phyloP scores from a whole-genome alignment of 345 rosid genomes.

The Salix purpurea region DNA sequence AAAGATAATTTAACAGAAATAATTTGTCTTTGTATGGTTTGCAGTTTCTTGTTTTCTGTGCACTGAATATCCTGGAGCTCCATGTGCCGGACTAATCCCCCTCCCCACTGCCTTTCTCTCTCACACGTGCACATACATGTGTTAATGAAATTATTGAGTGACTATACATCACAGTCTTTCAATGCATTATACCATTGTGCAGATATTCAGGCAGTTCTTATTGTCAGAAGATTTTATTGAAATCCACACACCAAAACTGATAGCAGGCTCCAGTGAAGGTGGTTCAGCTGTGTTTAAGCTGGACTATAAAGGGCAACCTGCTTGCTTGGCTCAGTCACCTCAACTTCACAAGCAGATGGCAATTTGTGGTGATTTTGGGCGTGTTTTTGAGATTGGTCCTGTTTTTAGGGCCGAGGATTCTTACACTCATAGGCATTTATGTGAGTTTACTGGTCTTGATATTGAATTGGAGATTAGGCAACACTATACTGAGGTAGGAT shows the following conservation, averaged over 20 bases:
- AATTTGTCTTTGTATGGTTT: background rate
- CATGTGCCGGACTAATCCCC: background rate
- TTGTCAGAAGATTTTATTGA: constrained; percentile 53
- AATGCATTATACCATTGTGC: constrained; percentile 13
- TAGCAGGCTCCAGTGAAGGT: constrained; percentile 91
- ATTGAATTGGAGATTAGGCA: constrained; percentile 77
- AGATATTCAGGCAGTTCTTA: constrained; percentile 69
- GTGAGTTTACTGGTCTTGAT: constrained; percentile 89
- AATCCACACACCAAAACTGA: constrained; percentile 85
- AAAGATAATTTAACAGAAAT: background rate
- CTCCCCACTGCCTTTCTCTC: no score
- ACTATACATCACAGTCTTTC: background rate
- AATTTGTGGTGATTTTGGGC: constrained; percentile 67
- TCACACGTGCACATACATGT: background rate
- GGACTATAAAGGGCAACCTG: constrained; percentile 85
- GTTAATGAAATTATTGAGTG: no score
- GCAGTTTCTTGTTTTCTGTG: background rate
- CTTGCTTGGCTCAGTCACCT: constrained; percentile 94
- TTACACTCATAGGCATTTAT: constrained; percentile 79
- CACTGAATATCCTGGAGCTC: background rate
- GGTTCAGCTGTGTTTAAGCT: constrained; percentile 88
- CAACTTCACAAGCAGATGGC: constrained; percentile 95
- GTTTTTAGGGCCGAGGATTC: constrained; percentile 95
- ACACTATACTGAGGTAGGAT: constrained; percentile 69
- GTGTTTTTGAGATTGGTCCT: constrained; percentile 81